Evolutionary conservation across 768 basidiomycete genomes (phyloP), one percentile per base, ranked within the genome.

Genomic region (Phylloporus sp.): DNA sequence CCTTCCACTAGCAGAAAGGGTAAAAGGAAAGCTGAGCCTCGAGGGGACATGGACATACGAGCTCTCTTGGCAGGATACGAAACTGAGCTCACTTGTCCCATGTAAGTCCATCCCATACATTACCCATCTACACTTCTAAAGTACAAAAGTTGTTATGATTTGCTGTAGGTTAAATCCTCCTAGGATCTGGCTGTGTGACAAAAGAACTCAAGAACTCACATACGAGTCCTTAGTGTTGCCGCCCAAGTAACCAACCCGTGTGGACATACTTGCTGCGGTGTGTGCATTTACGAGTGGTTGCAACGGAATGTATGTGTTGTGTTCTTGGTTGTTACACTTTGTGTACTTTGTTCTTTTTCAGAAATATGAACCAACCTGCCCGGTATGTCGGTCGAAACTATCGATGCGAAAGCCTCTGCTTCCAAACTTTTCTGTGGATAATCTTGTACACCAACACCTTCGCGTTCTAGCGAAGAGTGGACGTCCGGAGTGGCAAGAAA

Each of bases 221-320:
- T 29, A 16, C 22, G 15, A 47, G 29, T 38, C 36, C 49, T 13
- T 53, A 88, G 87, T 49, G 83, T 79, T 29, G 78, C 76, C 28
- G 73, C 85, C 4, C 81, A 88, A 61, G 54, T 81, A 24, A 75
- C 79, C 22, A 86, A 82, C 60, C 85, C 87, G 3, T 90, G 88
- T 58, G 88, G 88, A 12, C 88, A 90, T 61, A 82, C 79, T 23
- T 79, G 78, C 53, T 90, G 88, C 52, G 88, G 83, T 8, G 75
- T 79, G 36, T 90, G 88, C 60, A 80, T 79, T 11, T 74, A 77
- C 68, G 66, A 72, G 50, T 89, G 86, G 86, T 70, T 80, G 47
- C 59, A 61, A 35, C 73, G 76, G 59, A 80, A 78, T 49, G 85
- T 84, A 52, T 39, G 77, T 32, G 12, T 36, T 20, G 4, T 15